Base-by-base conservation (phyloP, 2,329 filamentous ascomycete species). In the Knufia fluminis region DNA sequence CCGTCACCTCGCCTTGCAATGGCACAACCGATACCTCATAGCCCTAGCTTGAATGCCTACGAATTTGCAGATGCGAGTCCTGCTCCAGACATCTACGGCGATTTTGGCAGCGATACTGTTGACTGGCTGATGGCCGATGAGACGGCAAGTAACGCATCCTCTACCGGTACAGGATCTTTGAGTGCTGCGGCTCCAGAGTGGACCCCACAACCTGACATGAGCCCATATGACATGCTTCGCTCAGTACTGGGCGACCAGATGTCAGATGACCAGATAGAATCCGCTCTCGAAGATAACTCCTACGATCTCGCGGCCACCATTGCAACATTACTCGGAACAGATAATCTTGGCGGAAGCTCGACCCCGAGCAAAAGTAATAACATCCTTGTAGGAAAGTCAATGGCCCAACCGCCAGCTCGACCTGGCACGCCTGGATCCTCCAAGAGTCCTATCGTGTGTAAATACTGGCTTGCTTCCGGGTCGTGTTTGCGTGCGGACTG, bases 41-140 rank as follows among this genome's bases (percentile, higher is more conserved):
- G 90, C 60, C 92, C 92, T 33, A 94, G 79, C 63, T 70, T 97
- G 55, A 96, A 94, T 69, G 88, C 90, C 48, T 98, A 97, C 69
- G 88, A 95, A 67, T 96, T 96, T 69, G 91, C 81, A 62, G 89
- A 95, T 61, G 77, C 82, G 17, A 86, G 82, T 43, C 85, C 87
- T 4, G 81, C 85, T 16, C 82, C 83, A 39, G 90, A 97, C 62
- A 86, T 86, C 52, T 91, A 94, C 63, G 89, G 89, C 50, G 89
- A 97, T 60, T 85, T 89, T 62, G 90, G 91, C 58, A 86, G 84
- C 55, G 91, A 97, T 65, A 95, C 92, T 60, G 89, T 98, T 46
- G 91, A 97, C 67, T 97, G 91, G 92, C 77, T 97, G 40, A 87
- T 96, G 47, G 83, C 79, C 58, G 92, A 92, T 64, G 90, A 95